Evolutionary conservation across 2,329 filamentous ascomycete genomes (phyloP), one percentile per base, ranked within the genome.

Genomic region (Scedosporium boydii): DNA sequence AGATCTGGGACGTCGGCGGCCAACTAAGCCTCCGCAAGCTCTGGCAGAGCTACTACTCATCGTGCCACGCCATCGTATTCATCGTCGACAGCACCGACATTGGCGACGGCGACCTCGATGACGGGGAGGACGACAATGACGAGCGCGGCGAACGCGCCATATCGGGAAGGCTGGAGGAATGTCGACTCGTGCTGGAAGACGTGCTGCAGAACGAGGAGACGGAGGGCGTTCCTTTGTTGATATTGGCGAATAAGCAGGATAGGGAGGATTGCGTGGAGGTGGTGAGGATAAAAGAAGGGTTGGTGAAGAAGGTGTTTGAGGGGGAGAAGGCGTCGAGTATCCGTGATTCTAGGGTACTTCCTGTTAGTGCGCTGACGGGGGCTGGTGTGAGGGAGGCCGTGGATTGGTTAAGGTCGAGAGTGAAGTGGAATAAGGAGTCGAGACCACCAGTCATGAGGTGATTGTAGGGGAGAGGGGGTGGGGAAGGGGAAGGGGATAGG

Each of bases 1-100:
- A 97, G 80, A 89, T 99, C 69, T 98, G 95, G 95, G 95, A 99
- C 73, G 91, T 99, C 0, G 95, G 95, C 66, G 95, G 95, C 6
- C 95, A 99, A 76, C 87, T 95, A 71, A 89, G 85, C 29, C 83
- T 99, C 71, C 88, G 95, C 65, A 88, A 89, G 66, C 85, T 98
- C 38, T 99, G 95, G 95, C 91, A 96, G 75, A 91, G 87, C 75
- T 99, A 99, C 79, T 99, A 97, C 80, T 82, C 87, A 59, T 90
- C 86, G 74, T 96, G 92, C 70, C 95, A 99, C 74, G 95, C 95
- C 67, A 96, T 99, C 70, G 91, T 99, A 66, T 99, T 98, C 76
- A 92, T 99, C 64, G 91, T 99, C 70, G 95, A 99, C 77, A 93
- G 89, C 73, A 91, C 91, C 53, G 95, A 99, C 73, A 88, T 98